phyloP scores from a whole-genome alignment of 2,329 filamentous ascomycete species.

The Colletotrichum simmondsii region DNA sequence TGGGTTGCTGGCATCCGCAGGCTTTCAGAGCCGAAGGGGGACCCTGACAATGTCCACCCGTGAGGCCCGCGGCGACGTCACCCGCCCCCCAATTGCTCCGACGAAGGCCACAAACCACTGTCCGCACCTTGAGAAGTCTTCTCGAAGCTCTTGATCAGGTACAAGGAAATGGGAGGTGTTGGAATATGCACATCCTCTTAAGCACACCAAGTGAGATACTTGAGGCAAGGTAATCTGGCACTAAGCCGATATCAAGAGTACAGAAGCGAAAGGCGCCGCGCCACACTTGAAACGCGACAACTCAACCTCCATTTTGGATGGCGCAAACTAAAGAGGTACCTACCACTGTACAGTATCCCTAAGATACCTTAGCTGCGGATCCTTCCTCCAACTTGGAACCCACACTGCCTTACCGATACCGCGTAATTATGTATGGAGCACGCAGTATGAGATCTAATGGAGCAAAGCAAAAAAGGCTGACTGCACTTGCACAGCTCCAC shows the following conservation, averaged over 20 bases:
- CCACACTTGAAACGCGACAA: slow-evolving; percentile 29
- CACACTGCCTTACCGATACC: background rate
- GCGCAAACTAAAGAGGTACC: background rate
- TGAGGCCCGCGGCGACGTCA: slow-evolving; percentile 29
- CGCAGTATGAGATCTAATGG: background rate
- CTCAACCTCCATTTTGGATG: background rate
- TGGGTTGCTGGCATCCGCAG: slow-evolving; percentile 21
- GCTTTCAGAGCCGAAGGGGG: background rate
- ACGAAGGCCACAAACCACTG: background rate
- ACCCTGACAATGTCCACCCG: slow-evolving; percentile 23
- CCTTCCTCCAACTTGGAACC: background rate
- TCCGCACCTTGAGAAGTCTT: background rate
- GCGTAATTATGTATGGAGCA: no score
- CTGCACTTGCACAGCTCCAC: background rate
- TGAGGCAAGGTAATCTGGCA: background rate
- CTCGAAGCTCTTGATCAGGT: background rate
- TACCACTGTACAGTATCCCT: background rate
- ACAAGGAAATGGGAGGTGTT: background rate
- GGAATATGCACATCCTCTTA: background rate
- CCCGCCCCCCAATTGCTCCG: slow-evolving; percentile 12
- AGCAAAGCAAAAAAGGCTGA: background rate
- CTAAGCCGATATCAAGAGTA: background rate
- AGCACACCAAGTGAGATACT: background rate
- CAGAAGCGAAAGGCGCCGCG: slow-evolving; percentile 11
- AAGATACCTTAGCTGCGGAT: background rate